Evolutionary conservation across 2,329 filamentous ascomycete species (phyloP).

Genomic region (Colletotrichum cuscutae): DNA sequence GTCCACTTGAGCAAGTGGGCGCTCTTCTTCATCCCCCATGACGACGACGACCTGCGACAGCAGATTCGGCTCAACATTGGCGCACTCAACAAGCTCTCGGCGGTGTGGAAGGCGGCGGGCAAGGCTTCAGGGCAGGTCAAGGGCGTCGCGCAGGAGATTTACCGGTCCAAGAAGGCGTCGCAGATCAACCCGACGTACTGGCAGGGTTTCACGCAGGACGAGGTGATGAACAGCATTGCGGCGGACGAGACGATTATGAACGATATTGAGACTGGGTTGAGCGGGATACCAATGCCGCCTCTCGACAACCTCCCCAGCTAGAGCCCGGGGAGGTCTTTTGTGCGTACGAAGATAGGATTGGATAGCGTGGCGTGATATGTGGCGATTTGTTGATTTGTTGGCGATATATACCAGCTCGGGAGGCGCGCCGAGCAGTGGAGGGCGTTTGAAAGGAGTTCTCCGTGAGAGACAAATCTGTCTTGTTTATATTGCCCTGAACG

Average conservation of each 20-base stretch:
- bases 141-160: conserved; percentile 82
- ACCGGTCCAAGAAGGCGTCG: conserved; percentile 66
- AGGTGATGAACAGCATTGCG: conserved; percentile 65
- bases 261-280: conserved; percentile 58
- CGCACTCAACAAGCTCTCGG: conserved; percentile 74
- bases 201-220: conserved; percentile 64
- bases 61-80: conserved; percentile 83
- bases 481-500: neutral
- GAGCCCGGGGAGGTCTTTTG: neutral
- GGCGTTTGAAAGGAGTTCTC: neutral
- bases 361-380: neutral
- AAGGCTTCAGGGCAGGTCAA: conserved; percentile 79
- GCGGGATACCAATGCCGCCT: conserved; percentile 1
- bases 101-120: conserved; percentile 78
- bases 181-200: conserved; percentile 64
- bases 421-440: neutral
- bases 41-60: conserved; percentile 76
- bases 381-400: neutral
- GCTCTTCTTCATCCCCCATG: conserved; percentile 67
- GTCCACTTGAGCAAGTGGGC: conserved; percentile 86
- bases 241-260: conserved; percentile 69
- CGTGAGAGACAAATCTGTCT: neutral
- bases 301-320: conserved; percentile 9
- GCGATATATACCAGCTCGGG: conserved; percentile 14
- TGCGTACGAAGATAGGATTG: neutral